Evolutionary conservation across 1,139 yeast species (phyloP).

Genomic region (Scheffersomyces lignicola): DNA sequence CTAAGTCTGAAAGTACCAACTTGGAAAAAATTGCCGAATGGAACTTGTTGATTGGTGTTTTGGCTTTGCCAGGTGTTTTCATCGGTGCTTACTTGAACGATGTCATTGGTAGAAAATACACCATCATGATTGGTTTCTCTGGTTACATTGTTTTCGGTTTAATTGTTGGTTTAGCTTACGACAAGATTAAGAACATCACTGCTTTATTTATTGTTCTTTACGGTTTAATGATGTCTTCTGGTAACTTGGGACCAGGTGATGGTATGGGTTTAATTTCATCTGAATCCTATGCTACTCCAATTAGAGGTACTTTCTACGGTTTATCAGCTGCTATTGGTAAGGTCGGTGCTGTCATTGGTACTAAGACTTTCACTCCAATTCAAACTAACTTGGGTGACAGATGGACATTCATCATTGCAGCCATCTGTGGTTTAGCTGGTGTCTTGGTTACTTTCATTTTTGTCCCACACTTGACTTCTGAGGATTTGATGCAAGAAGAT

Average conservation of each 20-base stretch:
- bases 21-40: conserved; percentile 48
- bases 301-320: conserved; percentile 66
- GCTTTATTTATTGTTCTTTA: conserved; percentile 47
- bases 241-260: conserved; percentile 79
- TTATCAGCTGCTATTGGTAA: conserved; percentile 50
- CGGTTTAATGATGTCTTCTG: conserved; percentile 50
- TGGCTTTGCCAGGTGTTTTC: conserved; percentile 49
- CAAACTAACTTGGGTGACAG: conserved; percentile 31
- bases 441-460: conserved; percentile 59
- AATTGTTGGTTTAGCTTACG: conserved; percentile 47
- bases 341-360: conserved; percentile 53
- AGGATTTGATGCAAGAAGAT: conserved; percentile 68
- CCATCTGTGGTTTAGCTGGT: conserved; percentile 69
- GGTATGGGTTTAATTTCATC: conserved; percentile 68
- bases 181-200: conserved; percentile 38
- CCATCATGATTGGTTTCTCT: conserved; percentile 45
- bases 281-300: conserved; percentile 72
- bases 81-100: conserved; percentile 45
- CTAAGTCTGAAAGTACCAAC: conserved; percentile 22
- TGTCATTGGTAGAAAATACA: conserved; percentile 45
- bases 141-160: conserved; percentile 51
- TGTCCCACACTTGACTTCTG: conserved; percentile 66
- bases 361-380: conserved; percentile 45
- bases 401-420: conserved; percentile 59
- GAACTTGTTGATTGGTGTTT: conserved; percentile 43